Evolutionary conservation across 768 basidiomycete genomes (phyloP), one percentile per base, ranked within the genome.

Genomic region (Mycena floridula): DNA sequence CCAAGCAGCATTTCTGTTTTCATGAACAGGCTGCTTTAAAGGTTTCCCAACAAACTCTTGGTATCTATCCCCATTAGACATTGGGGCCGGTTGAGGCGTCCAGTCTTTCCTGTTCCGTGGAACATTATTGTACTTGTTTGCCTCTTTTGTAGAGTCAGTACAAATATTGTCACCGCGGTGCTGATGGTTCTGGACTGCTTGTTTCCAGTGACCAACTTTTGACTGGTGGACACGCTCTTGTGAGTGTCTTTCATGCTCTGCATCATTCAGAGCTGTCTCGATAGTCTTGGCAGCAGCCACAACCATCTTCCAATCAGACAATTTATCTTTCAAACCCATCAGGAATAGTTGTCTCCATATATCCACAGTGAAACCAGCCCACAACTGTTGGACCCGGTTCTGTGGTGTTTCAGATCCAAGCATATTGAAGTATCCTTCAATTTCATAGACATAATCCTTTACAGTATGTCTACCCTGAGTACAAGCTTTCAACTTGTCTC

Each of bases 401-500:
- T 49, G 44, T 4, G 64, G 46, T 3, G 59, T 54, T 0, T 53
- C 48, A 3, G 54, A 35, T 0, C 67, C 68, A 7, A 69, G 62
- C 43, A 65, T 62, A 8, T 55, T 53, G 47, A 53, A 65, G 0
- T 70, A 28, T 13, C 60, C 62, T 20, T 64, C 57, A 0, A 73
- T 38, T 32, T 69, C 60, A 30, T 60, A 59, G 2, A 60, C 53
- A 46, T 60, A 73, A 5, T 63, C 59, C 0, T 54, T 45, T 0
- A 73, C 62, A 0, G 50, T 54, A 18, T 32, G 40, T 9, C 18
- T 28, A 21, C 32, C 24, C 25, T 52, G 51, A n/a, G 22, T 23
- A 20, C 25, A 43, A 25, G 27, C 43, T 18, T 26, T 20, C 20
- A 50, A 21, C 5, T 37, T 38, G 4, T n/a, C 27, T n/a, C 44